These are phyloP conservation scores for Hymenoscyphus linearis DNA, from an alignment of 2,329 filamentous ascomycete genomes.

Conservation along the genomic window DNA sequence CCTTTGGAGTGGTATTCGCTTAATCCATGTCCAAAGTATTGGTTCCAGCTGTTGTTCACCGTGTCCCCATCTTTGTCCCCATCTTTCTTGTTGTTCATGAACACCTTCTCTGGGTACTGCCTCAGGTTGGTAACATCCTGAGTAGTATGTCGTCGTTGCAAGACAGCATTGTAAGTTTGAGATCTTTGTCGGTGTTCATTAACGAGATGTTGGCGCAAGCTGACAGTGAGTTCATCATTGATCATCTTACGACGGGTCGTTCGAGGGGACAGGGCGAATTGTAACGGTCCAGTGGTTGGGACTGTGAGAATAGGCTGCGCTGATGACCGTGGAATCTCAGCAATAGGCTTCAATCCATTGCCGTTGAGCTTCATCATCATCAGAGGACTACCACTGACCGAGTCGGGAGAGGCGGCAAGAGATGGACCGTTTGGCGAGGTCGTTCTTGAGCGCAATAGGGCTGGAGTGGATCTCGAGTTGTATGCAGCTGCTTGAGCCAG, in stretches of 20 bases:
- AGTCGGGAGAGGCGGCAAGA: constrained; percentile 45
- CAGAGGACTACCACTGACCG: constrained; percentile 40
- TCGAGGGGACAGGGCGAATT: constrained; percentile 78
- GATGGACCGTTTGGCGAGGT: constrained; percentile 65
- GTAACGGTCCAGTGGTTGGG: constrained; percentile 52
- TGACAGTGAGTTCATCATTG: constrained; percentile 88
- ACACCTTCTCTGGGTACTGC: constrained; percentile 66
- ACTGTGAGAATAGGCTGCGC: constrained; percentile 75
- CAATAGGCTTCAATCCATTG: constrained; percentile 26
- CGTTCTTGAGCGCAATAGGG: constrained; percentile 54
- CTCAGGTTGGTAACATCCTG: constrained; percentile 86
- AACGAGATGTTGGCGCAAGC: constrained; percentile 81
- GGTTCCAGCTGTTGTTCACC: constrained; percentile 71
- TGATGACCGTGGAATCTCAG: constrained; percentile 51
- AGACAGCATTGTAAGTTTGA: constrained; percentile 77
- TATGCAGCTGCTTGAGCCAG: constrained; percentile 57
- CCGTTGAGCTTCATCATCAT: constrained; percentile 44
- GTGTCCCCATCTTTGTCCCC: constrained; percentile 55
- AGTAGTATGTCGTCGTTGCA: constrained; percentile 86
- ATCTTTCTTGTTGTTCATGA: constrained; percentile 51
- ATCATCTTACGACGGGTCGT: constrained; percentile 95
- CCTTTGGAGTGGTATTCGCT: constrained; percentile 80
- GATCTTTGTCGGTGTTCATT: constrained; percentile 96
- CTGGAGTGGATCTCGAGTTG: constrained; percentile 47
- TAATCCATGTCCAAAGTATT: constrained; percentile 76